These are phyloP conservation scores for Hemileia vastatrix DNA, from an alignment of 1,284 basidiomycete species.

Conservation along the genomic window DNA sequence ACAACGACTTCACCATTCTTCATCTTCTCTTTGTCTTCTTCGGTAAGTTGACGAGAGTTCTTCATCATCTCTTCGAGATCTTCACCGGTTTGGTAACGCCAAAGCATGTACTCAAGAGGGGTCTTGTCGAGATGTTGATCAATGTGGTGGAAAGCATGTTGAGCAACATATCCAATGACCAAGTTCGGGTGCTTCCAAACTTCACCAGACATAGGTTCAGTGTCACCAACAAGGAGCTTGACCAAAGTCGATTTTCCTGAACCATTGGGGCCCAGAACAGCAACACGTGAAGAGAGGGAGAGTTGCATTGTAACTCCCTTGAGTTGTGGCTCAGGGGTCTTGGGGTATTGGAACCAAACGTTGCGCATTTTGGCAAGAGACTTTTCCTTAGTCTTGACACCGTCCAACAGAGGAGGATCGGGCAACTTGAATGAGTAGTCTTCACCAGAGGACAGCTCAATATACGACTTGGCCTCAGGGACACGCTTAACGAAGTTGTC, in stretches of 20 bases:
- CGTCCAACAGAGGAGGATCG: constrained; percentile 86
- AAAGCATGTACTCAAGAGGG: constrained; percentile 94
- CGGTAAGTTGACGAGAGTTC: constrained; percentile 58
- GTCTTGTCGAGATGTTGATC: constrained; percentile 97
- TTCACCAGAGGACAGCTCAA: constrained; percentile 43
- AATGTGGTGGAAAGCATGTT: constrained; percentile 98
- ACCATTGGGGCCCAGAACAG: constrained; percentile 90
- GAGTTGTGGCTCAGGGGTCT: constrained; percentile 71
- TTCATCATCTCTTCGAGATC: constrained; percentile 93
- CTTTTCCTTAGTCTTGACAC: constrained; percentile 99
- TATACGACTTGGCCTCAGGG: constrained; percentile 92
- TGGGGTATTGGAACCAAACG: constrained; percentile 92
- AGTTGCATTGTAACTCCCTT: constrained; percentile 92
- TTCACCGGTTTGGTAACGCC: constrained; percentile 98
- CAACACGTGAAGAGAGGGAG: constrained; percentile 91
- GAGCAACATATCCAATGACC: constrained; percentile 96
- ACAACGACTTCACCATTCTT: constrained; percentile 78
- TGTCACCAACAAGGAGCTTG: constrained; percentile 94
- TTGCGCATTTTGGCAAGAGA: constrained; percentile 91
- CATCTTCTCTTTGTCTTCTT: constrained; percentile 46
- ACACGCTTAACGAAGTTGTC: constrained; percentile 87
- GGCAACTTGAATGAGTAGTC: constrained; percentile 88
- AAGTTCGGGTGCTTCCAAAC: constrained; percentile 98
- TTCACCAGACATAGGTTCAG: constrained; percentile 86
- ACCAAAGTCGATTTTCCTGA: constrained; percentile 97